A percentile compares a stretch with the other conserved stretches of the same genome.
Evolutionary conservation across 495 filamentous ascomycete genomes (phyloP).

Genomic region (Neurospora sp.): DNA sequence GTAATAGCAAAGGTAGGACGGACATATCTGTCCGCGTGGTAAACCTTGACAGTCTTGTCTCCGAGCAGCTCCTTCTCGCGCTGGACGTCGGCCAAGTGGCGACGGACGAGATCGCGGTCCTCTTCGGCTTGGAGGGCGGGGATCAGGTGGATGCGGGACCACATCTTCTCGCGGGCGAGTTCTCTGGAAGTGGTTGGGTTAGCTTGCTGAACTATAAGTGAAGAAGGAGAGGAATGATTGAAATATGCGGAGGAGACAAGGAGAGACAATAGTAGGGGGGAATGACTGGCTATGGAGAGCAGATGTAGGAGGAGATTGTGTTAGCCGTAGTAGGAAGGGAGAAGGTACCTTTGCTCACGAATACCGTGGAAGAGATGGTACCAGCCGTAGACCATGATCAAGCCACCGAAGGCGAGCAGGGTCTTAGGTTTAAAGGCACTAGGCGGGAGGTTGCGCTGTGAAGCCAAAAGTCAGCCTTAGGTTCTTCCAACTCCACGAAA

Average conservation of each 20-base stretch:
- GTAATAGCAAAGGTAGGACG: slow-evolving; percentile 59
- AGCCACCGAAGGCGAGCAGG: slow-evolving; percentile 63
- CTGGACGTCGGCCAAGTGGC: slow-evolving; percentile 74
- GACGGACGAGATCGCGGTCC: slow-evolving; percentile 84
- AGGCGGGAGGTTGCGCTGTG: slow-evolving; percentile 80
- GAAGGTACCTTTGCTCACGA: slow-evolving; percentile 73
- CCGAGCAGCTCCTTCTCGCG: slow-evolving; percentile 86
- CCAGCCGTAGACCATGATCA: slow-evolving; percentile 79
- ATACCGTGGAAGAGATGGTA: slow-evolving; percentile 70
- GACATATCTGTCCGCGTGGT: slow-evolving; percentile 81
- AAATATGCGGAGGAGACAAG: neutral
- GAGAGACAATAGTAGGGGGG: neutral
- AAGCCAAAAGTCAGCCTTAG: neutral
- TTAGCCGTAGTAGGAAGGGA: neutral
- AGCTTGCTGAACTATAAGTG: neutral
- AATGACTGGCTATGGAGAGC: slow-evolving; percentile 3
- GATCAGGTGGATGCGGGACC: slow-evolving; percentile 85
- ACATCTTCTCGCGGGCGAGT: slow-evolving; percentile 93
- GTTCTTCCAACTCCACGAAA: neutral
- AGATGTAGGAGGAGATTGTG: neutral
- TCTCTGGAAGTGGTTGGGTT: slow-evolving; percentile 45
- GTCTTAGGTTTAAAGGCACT: slow-evolving; percentile 69
- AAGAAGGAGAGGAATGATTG: neutral
- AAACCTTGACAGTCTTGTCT: slow-evolving; percentile 56
- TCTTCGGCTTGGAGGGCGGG: slow-evolving; percentile 91